Evolutionary conservation across 768 basidiomycete genomes (phyloP), one percentile per base, ranked within the genome.

Genomic region (Pisolithus orientalis): DNA sequence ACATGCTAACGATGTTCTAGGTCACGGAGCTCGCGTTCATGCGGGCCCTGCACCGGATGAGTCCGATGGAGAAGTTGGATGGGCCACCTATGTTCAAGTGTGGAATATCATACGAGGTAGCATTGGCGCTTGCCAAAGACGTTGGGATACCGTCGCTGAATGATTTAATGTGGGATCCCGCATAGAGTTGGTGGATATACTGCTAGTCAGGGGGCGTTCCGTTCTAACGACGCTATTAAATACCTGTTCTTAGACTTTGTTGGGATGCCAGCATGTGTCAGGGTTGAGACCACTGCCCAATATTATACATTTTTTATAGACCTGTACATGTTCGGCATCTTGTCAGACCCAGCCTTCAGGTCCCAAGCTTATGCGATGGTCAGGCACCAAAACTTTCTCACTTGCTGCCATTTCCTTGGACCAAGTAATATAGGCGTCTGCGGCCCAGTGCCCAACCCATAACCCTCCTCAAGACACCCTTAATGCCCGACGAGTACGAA

Each of bases 1-100:
- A 29, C 49, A 42, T 38, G 7, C 24, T 29, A 34, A 46, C 34
- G 42, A 16, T 52, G 43, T 47, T 29, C 25, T 53, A 92, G 90
- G 74, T 92, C 21, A 71, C 74, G 52, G 83, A 90, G 55, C 74
- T 92, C 3, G 75, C 81, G 0, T 72, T 79, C 3, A 79, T 81
- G 71, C 78, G 83, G 5, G 75, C 87, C 10, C 64, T 92, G n/a
- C 78, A 85, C 53, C 77, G 86, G 6, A 83, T 79, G 4, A 79
- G 83, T 8, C 71, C 76, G 3, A 40, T 67, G 5, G 88, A 90
- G 40, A 79, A 75, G 56, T 65, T 88, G 27, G 86, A 90, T 47
- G 84, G 82, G 0, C 79, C 84, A 0, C 80, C 86, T 1, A 79
- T 74, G 69, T 87, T 86, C 65, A 90, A 87, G 59, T 86, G 82